phyloP scores from a whole-genome alignment of 306 rosid species.

The Astragalus glycyphyllos region DNA sequence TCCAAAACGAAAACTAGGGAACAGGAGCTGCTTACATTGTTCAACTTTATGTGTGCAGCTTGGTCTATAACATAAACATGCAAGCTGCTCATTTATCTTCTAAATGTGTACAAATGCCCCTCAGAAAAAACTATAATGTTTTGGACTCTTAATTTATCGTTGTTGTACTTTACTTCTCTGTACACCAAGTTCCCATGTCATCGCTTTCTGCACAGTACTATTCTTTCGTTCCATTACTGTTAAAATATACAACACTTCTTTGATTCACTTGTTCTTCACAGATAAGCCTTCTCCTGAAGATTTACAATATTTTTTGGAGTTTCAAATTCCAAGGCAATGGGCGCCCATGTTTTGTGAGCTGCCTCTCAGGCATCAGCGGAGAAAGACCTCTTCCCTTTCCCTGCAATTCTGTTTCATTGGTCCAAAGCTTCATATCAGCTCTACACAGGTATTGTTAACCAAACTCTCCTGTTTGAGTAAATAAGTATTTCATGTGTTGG shows the following conservation, averaged over 20 bases:
- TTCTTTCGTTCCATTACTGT: conserved; percentile 12
- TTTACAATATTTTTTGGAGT: conserved; percentile 90
- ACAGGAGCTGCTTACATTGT: background rate
- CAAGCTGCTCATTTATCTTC: conserved; percentile 11
- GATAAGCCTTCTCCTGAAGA: conserved; percentile 89
- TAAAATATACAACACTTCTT: conserved; percentile 17
- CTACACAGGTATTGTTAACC: conserved; percentile 68
- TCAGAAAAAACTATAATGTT: too few species aligned
- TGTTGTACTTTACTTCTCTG: too few species aligned
- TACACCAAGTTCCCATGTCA: too few species aligned
- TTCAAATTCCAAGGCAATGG: conserved; percentile 99
- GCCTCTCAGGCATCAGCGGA: conserved; percentile 85
- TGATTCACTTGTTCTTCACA: conserved; percentile 48
- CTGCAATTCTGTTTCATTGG: conserved; percentile 84
- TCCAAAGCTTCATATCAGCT: conserved; percentile 65
- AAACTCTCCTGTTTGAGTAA: conserved; percentile 32
- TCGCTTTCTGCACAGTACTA: conserved; percentile 25
- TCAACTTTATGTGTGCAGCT: background rate
- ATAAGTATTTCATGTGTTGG: conserved; percentile 26
- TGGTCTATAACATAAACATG: conserved; percentile 19
- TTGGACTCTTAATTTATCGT: too few species aligned
- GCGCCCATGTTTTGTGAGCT: conserved; percentile 95
- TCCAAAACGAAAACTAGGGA: conserved; percentile 1
- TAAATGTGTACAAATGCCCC: conserved; percentile 8
- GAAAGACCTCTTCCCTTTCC: conserved; percentile 63